A percentile compares a stretch with the other conserved stretches of the same genome.
phyloP scores from a whole-genome alignment of 1,139 yeast genomes.

The Lodderomyces elongisporus region DNA sequence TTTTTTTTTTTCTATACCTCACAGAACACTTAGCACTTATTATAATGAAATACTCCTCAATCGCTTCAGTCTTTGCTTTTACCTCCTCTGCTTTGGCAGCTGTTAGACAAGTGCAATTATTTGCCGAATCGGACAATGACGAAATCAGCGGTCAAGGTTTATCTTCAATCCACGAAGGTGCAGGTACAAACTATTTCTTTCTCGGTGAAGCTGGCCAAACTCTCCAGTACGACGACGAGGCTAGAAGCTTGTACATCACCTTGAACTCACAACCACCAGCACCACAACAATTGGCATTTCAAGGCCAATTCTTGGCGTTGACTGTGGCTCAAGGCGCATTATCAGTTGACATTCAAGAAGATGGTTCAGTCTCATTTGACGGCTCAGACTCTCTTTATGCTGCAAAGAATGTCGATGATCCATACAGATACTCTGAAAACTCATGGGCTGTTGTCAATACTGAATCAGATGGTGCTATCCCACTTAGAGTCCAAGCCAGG shows the following conservation, averaged over 20 bases:
- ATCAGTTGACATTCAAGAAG: conserved; percentile 15
- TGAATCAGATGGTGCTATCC: conserved; percentile 15
- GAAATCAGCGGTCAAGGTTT: conserved; percentile 26
- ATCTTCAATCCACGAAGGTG: conserved; percentile 46
- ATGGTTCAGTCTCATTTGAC: conserved; percentile 22
- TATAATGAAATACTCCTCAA: conserved; percentile 11
- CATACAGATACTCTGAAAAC: conserved; percentile 32
- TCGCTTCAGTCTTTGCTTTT: conserved; percentile 14
- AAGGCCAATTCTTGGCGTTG: conserved; percentile 8
- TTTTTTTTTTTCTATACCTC: too few species aligned
- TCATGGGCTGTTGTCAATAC: conserved; percentile 21
- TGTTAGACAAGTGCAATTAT: conserved; percentile 14
- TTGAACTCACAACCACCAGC: conserved; percentile 10
- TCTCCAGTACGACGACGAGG: conserved; percentile 39
- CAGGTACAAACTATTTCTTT: conserved; percentile 46
- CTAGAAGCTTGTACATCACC: conserved; percentile 2
- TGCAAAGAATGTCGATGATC: conserved; percentile 37
- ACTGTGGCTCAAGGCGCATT: conserved; percentile 6
- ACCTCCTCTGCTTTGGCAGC: conserved; percentile 20
- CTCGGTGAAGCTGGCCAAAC: conserved; percentile 13
- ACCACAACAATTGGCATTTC: conserved; percentile 12
- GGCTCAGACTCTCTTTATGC: conserved; percentile 34
- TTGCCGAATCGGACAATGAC: conserved; percentile 19
- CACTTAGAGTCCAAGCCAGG: conserved; percentile 17
- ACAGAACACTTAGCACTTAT: too few species aligned